Evolutionary conservation across 495 filamentous ascomycete genomes (phyloP).

Genomic region (Podospora pseudoanserina): DNA sequence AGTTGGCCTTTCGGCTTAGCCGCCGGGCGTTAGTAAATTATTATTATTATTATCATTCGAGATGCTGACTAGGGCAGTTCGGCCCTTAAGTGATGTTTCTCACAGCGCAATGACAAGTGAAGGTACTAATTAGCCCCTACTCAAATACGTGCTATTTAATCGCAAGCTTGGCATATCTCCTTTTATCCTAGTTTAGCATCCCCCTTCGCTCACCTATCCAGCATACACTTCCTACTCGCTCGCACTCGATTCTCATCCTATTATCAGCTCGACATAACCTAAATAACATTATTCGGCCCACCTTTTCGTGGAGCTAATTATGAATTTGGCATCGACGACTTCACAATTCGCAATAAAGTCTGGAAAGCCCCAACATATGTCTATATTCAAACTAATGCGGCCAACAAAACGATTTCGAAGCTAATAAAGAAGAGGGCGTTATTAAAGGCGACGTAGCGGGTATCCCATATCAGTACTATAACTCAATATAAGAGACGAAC

Average conservation of each 20-base stretch:
- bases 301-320: background rate
- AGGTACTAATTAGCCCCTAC: no score
- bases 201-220: no score
- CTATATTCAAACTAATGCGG: background rate
- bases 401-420: background rate
- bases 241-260: background rate
- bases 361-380: background rate
- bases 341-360: background rate
- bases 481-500: conserved; percentile 1
- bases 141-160: no score
- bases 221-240: background rate
- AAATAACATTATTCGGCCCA: background rate
- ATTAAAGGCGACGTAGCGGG: background rate
- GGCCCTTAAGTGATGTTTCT: no score
- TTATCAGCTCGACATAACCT: background rate
- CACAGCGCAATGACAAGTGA: no score
- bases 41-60: background rate
- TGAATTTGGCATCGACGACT: background rate
- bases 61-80: no score
- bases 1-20: no score
- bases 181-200: no score
- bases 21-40: background rate
- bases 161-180: no score
- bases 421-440: background rate
- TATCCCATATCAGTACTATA: background rate